Base-by-base conservation (phyloP, 148 eudicot species). In the Rhododendron vialii region DNA sequence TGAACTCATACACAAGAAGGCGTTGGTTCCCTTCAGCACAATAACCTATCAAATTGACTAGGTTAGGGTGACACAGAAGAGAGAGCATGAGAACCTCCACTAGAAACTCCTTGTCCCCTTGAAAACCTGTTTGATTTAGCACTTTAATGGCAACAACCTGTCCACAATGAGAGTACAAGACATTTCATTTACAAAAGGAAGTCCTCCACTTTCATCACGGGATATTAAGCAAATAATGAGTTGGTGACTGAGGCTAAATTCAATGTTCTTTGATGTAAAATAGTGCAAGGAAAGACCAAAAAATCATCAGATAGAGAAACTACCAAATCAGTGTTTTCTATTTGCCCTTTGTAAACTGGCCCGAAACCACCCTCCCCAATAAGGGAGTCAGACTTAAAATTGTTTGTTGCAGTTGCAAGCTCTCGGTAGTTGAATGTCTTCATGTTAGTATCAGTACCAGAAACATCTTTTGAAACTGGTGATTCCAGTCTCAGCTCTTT, bases 11-110 rank as follows among this genome's bases (percentile, higher is more conserved):
- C 20, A 91, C 90, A 63, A 91, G 88, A 80, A 91, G 88, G 67
- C 92, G 90, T 30, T 91, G 93, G 50, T 88, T 87, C 77, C 95
- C 96, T 86, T 93, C 95, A 78, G 93, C 89, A 81, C 96, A 94
- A 47, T 92, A 93, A 69, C 96, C 96, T 59, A 93, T 88, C 87
- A 94, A 73, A 84, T 89, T 86, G 74, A 94, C 93, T 30, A 94
- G 94, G 84, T 94, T 94, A 51, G 93, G 91, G 88, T 94, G 97
- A 41, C 91, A 88, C 36, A 92, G 50, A 85, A 91, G 93, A 84
- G 94, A 90, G 26, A 93, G 92, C 94, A 93, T 94, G 84, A 90
- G 91, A 87, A 94, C 86, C 87, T 94, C 95, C 82, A 93, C 93
- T 17, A 93, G 75, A 79, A 94, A 93, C 86, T 93, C 95, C 81